Evolutionary conservation across 345 rosid species (phyloP).

Genomic region (Eutrema heterophyllum): DNA sequence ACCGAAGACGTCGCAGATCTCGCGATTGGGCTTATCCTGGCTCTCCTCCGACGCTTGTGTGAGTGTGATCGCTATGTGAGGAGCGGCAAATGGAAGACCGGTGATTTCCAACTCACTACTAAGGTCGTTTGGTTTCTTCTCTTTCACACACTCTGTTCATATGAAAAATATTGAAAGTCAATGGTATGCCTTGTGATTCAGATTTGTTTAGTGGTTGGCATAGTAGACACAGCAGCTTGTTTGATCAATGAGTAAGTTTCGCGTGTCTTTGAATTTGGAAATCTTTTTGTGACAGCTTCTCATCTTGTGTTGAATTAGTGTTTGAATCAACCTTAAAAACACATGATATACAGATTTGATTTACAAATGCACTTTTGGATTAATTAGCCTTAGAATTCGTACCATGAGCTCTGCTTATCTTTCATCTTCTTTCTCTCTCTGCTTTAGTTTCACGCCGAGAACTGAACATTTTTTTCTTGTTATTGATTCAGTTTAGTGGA

Average conservation of each 20-base stretch:
- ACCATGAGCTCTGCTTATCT: neutral
- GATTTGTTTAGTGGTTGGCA: neutral
- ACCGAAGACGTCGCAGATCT: slow-evolving; percentile 90
- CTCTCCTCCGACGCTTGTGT: slow-evolving; percentile 66
- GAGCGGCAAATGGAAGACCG: slow-evolving; percentile 68
- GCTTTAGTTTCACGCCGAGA: neutral
- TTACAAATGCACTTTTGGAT: too few species aligned
- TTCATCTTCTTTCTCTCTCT: neutral
- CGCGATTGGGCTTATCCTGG: slow-evolving; percentile 65
- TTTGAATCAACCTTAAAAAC: neutral
- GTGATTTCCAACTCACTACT: slow-evolving; percentile 53
- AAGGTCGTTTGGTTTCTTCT: slow-evolving; percentile 44
- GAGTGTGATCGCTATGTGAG: slow-evolving; percentile 61
- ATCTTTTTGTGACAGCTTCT: neutral
- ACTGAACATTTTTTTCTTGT: neutral
- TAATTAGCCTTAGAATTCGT: neutral
- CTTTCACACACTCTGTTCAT: neutral
- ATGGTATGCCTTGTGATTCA: neutral
- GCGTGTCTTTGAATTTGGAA: neutral
- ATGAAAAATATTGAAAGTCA: neutral
- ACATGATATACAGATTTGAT: neutral
- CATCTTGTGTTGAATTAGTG: neutral
- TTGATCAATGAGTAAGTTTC: neutral
- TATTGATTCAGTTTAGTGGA: slow-evolving; percentile 50
- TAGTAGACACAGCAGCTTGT: neutral